These are phyloP conservation scores for Syzygium grande DNA, from an alignment of 345 rosid genomes.

Conservation along the genomic window DNA sequence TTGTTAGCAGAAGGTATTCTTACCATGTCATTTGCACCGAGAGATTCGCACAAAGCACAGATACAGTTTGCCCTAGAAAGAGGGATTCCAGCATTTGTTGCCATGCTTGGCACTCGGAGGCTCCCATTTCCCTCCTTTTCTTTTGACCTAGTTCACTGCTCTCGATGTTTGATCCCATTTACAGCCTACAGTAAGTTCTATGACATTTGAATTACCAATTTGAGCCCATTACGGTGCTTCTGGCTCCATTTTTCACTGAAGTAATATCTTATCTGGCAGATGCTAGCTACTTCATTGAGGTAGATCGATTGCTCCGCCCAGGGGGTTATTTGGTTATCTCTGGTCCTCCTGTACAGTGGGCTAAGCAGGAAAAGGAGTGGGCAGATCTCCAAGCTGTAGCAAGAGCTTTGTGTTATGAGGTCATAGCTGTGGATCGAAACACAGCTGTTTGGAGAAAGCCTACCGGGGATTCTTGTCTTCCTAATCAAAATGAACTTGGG, in stretches of 20 bases:
- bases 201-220: not conserved
- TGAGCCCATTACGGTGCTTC: not conserved
- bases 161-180: conserved; percentile 88
- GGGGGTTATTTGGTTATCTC: conserved; percentile 95
- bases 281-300: conserved; percentile 91
- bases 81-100: conserved; percentile 96
- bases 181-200: conserved; percentile 87
- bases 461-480: conserved; percentile 58
- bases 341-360: conserved; percentile 99
- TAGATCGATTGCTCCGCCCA: conserved; percentile 81
- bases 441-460: conserved; percentile 97
- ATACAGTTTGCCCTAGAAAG: conserved; percentile 95
- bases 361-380: conserved; percentile 98
- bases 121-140: conserved; percentile 92
- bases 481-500: conserved; percentile 69
- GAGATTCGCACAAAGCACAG: conserved; percentile 97
- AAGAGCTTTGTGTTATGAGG: conserved; percentile 77
- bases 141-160: conserved; percentile 87
- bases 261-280: conserved; percentile 39
- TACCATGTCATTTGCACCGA: conserved; percentile 85
- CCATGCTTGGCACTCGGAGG: conserved; percentile 98
- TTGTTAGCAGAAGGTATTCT: conserved; percentile 64
- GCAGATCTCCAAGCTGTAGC: conserved; percentile 97
- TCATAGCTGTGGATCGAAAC: conserved; percentile 85
- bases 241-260: conserved; percentile 8